Base-by-base conservation (phyloP, 768 basidiomycete genomes). In the Mycena rosella region DNA sequence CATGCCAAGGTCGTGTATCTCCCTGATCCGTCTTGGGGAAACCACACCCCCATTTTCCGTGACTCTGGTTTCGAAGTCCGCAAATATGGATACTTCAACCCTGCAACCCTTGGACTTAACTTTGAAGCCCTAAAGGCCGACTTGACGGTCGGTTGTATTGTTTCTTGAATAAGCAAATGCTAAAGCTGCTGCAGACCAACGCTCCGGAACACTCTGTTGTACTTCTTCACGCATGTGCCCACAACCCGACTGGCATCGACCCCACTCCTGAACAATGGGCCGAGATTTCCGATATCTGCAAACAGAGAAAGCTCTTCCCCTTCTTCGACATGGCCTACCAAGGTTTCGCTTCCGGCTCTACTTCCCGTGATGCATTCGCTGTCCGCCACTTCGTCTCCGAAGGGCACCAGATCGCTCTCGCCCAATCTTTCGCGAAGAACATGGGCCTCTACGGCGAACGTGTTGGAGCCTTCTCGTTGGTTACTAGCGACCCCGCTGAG, bases 261-360 rank as follows among this genome's bases (percentile, higher is more conserved):
- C 96, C 96, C 32, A 98, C 96, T 13, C 88, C 86, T 24, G 91
- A 89, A 55, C 96, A 99, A 82, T 99, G 98, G 98, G 87, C 85
- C 67, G 88, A 94, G 78, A 90, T 99, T 68, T 95, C 94, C 47
- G 87, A 95, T 74, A 84, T 99, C 66, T 81, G 97, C 73, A 90
- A 94, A 76, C 92, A 95, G 83, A 94, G 89, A 84, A 88, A 90
- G 70, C 88, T 97, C 73, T 97, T 98, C 90, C 94, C 97, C 58
- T 96, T 98, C 89, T 98, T 99, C 79, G 98, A 99, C 82, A 98
- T 98, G 96, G 97, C 98, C 18, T 99, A 99, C 85, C 96, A 98
- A 81, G 98, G 98, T 57, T 99, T 99, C 78, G 97, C 98, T 38
- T 98, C 96, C 26, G 98, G 98, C 56, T 90, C 91, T 57, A 96